These are phyloP conservation scores for Neonectria sp. DNA, from an alignment of 2,329 filamentous ascomycete species.

Conservation along the genomic window DNA sequence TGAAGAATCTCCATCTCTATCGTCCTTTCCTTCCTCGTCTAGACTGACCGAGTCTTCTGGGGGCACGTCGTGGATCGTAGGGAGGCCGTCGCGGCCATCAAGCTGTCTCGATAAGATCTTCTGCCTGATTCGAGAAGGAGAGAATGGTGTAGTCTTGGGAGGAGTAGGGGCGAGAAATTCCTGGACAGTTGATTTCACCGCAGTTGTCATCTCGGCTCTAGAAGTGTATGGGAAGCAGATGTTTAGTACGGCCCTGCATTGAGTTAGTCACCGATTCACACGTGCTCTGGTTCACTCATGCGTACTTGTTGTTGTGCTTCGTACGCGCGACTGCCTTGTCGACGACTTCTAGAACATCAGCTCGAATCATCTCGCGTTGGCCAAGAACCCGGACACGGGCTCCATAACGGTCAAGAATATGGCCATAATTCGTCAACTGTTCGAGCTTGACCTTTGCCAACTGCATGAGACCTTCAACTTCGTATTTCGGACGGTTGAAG, in stretches of 20 bases:
- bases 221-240: constrained; percentile 99
- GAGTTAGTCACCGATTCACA: constrained; percentile 28
- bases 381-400: constrained; percentile 89
- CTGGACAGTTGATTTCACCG: constrained; percentile 88
- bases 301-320: constrained; percentile 84
- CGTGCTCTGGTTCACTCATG: constrained; percentile 6
- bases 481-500: constrained; percentile 96
- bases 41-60: constrained; percentile 56
- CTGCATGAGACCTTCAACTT: constrained; percentile 97
- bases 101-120: constrained; percentile 83
- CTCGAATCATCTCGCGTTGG: constrained; percentile 85
- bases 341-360: constrained; percentile 90
- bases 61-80: constrained; percentile 66
- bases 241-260: constrained; percentile 75
- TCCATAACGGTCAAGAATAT: constrained; percentile 92
- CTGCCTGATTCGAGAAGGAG: constrained; percentile 87
- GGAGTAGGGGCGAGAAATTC: constrained; percentile 85
- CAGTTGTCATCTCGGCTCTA: constrained; percentile 92
- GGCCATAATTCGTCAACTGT: constrained; percentile 93
- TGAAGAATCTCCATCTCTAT: constrained; percentile 71
- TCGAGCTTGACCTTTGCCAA: constrained; percentile 96
- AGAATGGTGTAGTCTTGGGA: constrained; percentile 81
- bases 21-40: constrained; percentile 58
- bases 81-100: constrained; percentile 62
- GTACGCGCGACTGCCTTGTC: constrained; percentile 90